Evolutionary conservation across 31 red algal species (phyloP).

Genomic region (Odonthalia washingtoniensis): DNA sequence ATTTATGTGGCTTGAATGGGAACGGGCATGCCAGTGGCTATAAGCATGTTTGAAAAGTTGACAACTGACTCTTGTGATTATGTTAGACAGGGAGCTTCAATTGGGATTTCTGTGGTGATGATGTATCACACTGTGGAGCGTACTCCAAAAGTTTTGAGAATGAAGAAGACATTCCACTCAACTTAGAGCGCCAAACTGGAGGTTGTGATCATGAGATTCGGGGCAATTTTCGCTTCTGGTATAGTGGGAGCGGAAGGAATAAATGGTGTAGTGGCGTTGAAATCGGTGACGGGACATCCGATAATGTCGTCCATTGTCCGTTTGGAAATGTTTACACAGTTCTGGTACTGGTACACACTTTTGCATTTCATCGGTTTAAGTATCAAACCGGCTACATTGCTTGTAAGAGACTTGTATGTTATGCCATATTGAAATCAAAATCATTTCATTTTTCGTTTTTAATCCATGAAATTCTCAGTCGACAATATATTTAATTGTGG

Average conservation of each 20-base stretch:
- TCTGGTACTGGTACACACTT: conserved; percentile 97
- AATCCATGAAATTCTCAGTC: conserved; percentile 91
- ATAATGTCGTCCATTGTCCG: conserved; percentile 88
- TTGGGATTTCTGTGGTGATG: conserved; percentile 85
- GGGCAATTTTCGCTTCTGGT: conserved; percentile 89
- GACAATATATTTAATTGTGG: conserved; percentile 63
- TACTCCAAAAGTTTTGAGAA: conserved; percentile 57
- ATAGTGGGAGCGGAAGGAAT: conserved; percentile 87
- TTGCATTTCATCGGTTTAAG: conserved; percentile 86
- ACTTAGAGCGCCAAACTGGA: conserved; percentile 92
- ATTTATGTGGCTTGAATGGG: conserved; percentile 93
- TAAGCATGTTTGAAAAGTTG: conserved; percentile 85
- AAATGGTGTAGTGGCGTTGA: conserved; percentile 85
- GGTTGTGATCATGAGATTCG: conserved; percentile 91
- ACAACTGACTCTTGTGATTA: conserved; percentile 86
- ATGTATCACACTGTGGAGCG: conserved; percentile 92
- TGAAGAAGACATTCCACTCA: conserved; percentile 82
- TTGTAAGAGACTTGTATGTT: conserved; percentile 78
- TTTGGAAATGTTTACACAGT: conserved; percentile 92
- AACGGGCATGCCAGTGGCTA: conserved; percentile 84
- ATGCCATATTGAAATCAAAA: neutral
- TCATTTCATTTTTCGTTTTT: neutral
- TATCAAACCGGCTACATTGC: conserved; percentile 75
- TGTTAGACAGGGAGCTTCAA: conserved; percentile 95
- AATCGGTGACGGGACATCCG: conserved; percentile 74